These are phyloP conservation scores for Aphanomyces cochlioides DNA, from an alignment of 352 stramenopile species.

Conservation along the genomic window DNA sequence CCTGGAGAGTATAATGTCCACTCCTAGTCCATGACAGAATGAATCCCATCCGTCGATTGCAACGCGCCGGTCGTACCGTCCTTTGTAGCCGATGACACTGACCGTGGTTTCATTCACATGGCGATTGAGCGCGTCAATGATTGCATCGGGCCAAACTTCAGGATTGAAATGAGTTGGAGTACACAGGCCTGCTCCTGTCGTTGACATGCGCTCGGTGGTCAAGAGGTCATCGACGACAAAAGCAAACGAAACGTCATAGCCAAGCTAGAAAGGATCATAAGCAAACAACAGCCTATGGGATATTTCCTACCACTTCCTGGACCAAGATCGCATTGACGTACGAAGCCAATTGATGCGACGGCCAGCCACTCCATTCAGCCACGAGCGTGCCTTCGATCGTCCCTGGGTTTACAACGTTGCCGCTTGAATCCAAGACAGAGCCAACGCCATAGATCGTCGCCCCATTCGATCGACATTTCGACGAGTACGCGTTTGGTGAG, in stretches of 20 bases:
- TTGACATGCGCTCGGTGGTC: conserved; percentile 41
- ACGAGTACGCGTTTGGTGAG: conserved; percentile 29
- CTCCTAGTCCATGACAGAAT: not conserved
- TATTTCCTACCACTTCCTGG: no score
- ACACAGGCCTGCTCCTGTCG: conserved; percentile 36
- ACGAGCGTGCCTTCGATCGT: conserved; percentile 38
- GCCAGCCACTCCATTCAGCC: conserved; percentile 45
- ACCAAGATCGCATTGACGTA: conserved; percentile 47
- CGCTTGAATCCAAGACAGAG: conserved; percentile 14
- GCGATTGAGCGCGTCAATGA: conserved; percentile 35
- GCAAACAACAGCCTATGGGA: no score
- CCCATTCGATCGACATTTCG: not conserved
- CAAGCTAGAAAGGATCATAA: conserved; percentile 22
- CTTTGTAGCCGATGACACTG: conserved; percentile 8
- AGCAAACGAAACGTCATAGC: conserved; percentile 9
- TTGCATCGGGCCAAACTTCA: conserved; percentile 50
- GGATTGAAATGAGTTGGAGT: conserved; percentile 58
- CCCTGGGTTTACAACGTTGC: conserved; percentile 30
- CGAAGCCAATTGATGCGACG: conserved; percentile 38
- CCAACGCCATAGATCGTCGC: conserved; percentile 32
- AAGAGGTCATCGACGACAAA: not conserved
- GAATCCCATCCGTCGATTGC: not conserved
- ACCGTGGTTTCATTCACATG: conserved; percentile 44
- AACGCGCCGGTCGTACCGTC: not conserved
- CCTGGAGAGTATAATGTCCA: conserved; percentile 1